Evolutionary conservation across 2,329 filamentous ascomycete genomes (phyloP), one percentile per base, ranked within the genome.

Genomic region (Apiospora malaysiana): DNA sequence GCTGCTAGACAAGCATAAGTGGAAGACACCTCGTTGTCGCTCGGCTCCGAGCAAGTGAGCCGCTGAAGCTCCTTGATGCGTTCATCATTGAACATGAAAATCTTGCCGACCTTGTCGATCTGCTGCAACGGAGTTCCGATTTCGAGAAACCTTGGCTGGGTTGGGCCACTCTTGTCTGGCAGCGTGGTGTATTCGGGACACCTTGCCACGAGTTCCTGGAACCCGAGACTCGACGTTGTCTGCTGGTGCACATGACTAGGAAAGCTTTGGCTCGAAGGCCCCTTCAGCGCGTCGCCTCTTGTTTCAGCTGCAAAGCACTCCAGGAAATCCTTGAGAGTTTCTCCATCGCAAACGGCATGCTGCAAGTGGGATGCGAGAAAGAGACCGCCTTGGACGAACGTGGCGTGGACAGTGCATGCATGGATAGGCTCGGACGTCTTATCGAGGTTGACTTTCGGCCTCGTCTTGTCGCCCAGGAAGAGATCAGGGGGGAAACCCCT

Each of bases 291-390:
- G 42, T 74, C 56, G 70, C 77, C 71, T 32, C 79, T 71, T 8
- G 81, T 83, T 72, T 79, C 77, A 2, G 77, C 78, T 4, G 82
- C 79, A 63, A 85, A 80, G 16, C 77, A 78, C 43, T 82, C 77
- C 4, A 85, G 73, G 68, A 85, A 84, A 7, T 80, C 77, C 25
- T 75, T 73, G 25, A 84, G 76, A 25, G 81, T 82, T 42, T 81
- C 78, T 14, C 83, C 84, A 68, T 85, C 84, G 21, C 81, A 81
- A 32, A 84, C 75, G 8, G 82, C 76, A 70, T 85, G 84, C 71
- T 84, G 82, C 65, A 85, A 75, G 71, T 79, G 83, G n/a, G 83
- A 72, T 7, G 77, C 80, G 27, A 85, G 77, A 8, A 85, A 71
- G 12, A 85, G 69, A 0, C 84, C 83, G 2, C 82, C 83, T 4